Evolutionary conservation across 2,329 filamentous ascomycete genomes (phyloP).

Genomic region (Neofusicoccum sp.): DNA sequence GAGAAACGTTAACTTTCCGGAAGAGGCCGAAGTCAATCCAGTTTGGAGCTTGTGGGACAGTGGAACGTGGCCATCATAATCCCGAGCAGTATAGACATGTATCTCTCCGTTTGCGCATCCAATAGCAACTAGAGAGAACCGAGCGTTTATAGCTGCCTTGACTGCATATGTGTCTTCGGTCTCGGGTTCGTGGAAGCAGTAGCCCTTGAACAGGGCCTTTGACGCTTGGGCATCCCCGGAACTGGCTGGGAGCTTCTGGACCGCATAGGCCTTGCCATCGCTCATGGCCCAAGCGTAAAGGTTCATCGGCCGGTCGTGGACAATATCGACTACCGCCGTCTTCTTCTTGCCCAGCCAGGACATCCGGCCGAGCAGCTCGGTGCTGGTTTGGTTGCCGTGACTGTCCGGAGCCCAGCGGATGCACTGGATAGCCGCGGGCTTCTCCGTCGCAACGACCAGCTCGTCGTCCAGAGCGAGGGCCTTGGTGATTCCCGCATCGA

Average conservation of each 20-base stretch:
- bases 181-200: slow-evolving; percentile 82
- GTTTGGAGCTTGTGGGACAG: slow-evolving; percentile 77
- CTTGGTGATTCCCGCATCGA: slow-evolving; percentile 90
- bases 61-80: slow-evolving; percentile 92
- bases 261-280: slow-evolving; percentile 86
- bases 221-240: slow-evolving; percentile 48
- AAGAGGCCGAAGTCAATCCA: slow-evolving; percentile 66
- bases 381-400: slow-evolving; percentile 81
- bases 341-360: slow-evolving; percentile 76
- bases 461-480: slow-evolving; percentile 91
- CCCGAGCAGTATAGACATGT: slow-evolving; percentile 86
- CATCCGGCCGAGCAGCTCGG: slow-evolving; percentile 87
- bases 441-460: slow-evolving; percentile 85
- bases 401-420: slow-evolving; percentile 91
- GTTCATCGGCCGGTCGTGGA: slow-evolving; percentile 95
- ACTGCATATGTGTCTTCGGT: slow-evolving; percentile 63
- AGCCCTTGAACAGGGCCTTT: slow-evolving; percentile 79
- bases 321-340: slow-evolving; percentile 77
- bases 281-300: slow-evolving; percentile 88
- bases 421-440: slow-evolving; percentile 93
- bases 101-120: slow-evolving; percentile 80
- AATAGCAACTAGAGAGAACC: slow-evolving; percentile 90
- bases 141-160: slow-evolving; percentile 84
- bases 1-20: slow-evolving; percentile 73
- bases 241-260: slow-evolving; percentile 65